phyloP scores from a whole-genome alignment of 2,329 filamentous ascomycete species.

The Grosmannia huntii region DNA sequence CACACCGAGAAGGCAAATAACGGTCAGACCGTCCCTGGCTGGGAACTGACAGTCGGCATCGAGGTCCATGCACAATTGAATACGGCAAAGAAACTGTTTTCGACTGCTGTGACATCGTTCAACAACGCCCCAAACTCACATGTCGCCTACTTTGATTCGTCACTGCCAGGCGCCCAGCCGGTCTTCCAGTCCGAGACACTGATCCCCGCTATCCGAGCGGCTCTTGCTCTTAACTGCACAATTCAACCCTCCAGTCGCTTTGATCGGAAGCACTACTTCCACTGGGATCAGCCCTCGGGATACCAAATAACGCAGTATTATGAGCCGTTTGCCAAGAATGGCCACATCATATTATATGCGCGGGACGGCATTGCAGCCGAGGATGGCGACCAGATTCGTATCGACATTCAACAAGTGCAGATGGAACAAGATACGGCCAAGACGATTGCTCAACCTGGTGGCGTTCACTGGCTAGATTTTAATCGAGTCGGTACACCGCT shows the following conservation, averaged over 20 bases:
- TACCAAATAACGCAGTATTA: conserved; percentile 99
- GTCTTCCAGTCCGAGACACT: conserved; percentile 72
- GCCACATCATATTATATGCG: conserved; percentile 54
- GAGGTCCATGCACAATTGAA: conserved; percentile 97
- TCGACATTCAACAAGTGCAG: conserved; percentile 88
- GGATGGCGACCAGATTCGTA: conserved; percentile 54
- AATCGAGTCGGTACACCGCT: conserved; percentile 85
- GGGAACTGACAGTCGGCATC: conserved; percentile 92
- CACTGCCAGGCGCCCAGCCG: conserved; percentile 81
- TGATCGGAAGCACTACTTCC: conserved; percentile 97
- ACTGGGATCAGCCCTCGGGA: conserved; percentile 91
- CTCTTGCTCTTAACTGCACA: conserved; percentile 68
- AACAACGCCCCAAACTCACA: conserved; percentile 65
- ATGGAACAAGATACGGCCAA: conserved; percentile 98
- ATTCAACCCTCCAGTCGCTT: conserved; percentile 70
- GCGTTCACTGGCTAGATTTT: conserved; percentile 73
- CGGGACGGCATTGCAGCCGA: conserved; percentile 70
- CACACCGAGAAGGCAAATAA: conserved; percentile 32
- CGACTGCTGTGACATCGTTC: conserved; percentile 50
- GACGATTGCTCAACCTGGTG: conserved; percentile 65
- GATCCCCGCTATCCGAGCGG: conserved; percentile 80
- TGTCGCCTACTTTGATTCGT: conserved; percentile 77
- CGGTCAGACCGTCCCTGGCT: conserved; percentile 48
- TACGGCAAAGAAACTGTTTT: conserved; percentile 81
- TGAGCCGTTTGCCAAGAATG: conserved; percentile 55